Conservation (phyloP, 768 basidiomycete species). For the Termitomyces heimii region DNA sequence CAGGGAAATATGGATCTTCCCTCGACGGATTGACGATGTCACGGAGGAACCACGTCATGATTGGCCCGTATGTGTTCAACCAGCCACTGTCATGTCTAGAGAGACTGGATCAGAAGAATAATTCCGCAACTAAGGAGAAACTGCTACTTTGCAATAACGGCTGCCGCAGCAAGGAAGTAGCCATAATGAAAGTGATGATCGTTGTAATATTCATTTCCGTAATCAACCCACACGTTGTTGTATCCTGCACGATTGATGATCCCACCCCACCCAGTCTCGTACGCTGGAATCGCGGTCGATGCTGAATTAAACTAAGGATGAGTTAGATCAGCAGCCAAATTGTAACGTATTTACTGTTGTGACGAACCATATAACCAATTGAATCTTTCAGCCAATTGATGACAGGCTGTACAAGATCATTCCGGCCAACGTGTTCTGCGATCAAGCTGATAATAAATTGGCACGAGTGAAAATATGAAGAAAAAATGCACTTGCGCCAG, state of each 20-base stretch:
- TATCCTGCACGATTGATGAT: constrained; percentile 26
- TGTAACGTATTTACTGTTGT: not conserved
- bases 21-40: constrained; percentile 28
- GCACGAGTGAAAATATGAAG: not conserved
- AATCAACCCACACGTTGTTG: constrained; percentile 23
- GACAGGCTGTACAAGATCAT: constrained; percentile 23
- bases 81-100: constrained; percentile 19
- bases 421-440: constrained; percentile 25
- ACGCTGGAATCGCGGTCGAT: constrained; percentile 20
- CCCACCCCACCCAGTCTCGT: constrained; percentile 29
- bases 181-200: constrained; percentile 32
- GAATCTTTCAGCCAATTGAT: constrained; percentile 18
- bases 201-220: constrained; percentile 30
- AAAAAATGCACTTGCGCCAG: constrained; percentile 20
- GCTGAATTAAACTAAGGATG: constrained; percentile 14
- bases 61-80: constrained; percentile 18
- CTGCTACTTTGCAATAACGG: constrained; percentile 26
- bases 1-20: constrained; percentile 24
- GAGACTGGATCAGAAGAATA: not conserved
- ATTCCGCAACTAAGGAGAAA: not conserved
- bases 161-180: constrained; percentile 24
- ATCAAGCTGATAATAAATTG: constrained; percentile 18
- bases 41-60: constrained; percentile 23
- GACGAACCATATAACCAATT: constrained; percentile 20
- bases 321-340: not conserved